Evolutionary conservation across 2,329 filamentous ascomycete genomes (phyloP).

Genomic region (Curvularia verruculosa): DNA sequence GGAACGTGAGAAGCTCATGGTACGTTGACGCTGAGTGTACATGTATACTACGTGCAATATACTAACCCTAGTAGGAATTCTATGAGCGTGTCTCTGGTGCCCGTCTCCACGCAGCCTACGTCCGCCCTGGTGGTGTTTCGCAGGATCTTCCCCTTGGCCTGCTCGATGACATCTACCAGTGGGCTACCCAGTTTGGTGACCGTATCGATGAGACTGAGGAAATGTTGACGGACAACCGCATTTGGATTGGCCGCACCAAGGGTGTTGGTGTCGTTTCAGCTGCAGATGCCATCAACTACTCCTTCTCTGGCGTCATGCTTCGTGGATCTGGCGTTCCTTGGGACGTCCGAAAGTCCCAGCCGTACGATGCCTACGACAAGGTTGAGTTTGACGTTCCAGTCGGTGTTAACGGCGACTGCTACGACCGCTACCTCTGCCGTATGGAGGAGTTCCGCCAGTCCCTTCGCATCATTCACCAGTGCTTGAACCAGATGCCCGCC

Average conservation of each 20-base stretch:
- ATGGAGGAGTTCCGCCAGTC: slow-evolving; percentile 99
- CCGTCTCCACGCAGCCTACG: slow-evolving; percentile 94
- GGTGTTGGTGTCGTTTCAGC: slow-evolving; percentile 91
- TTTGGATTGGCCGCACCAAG: slow-evolving; percentile 94
- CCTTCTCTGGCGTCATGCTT: slow-evolving; percentile 97
- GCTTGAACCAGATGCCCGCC: slow-evolving; percentile 97
- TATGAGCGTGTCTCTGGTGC: slow-evolving; percentile 99
- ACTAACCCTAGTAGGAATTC: slow-evolving; percentile 74
- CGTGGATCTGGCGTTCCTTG: slow-evolving; percentile 94
- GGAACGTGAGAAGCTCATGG: slow-evolving; percentile 99
- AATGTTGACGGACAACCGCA: slow-evolving; percentile 97
- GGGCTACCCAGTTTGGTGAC: slow-evolving; percentile 98
- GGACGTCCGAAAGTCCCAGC: slow-evolving; percentile 95
- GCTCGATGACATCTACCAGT: slow-evolving; percentile 98
- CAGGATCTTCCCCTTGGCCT: slow-evolving; percentile 94
- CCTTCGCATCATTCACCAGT: slow-evolving; percentile 97
- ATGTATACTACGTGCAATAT: neutral
- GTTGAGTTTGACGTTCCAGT: slow-evolving; percentile 99
- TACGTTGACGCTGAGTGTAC: slow-evolving; percentile 51
- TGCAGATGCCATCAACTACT: slow-evolving; percentile 93
- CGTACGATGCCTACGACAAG: slow-evolving; percentile 96
- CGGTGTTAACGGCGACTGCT: slow-evolving; percentile 96
- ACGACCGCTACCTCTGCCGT: slow-evolving; percentile 97
- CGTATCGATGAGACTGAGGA: slow-evolving; percentile 99
- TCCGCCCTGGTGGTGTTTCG: slow-evolving; percentile 93